Conservation (phyloP, 2,329 filamentous ascomycete species). For the Pseudogymnoascus sp. region DNA sequence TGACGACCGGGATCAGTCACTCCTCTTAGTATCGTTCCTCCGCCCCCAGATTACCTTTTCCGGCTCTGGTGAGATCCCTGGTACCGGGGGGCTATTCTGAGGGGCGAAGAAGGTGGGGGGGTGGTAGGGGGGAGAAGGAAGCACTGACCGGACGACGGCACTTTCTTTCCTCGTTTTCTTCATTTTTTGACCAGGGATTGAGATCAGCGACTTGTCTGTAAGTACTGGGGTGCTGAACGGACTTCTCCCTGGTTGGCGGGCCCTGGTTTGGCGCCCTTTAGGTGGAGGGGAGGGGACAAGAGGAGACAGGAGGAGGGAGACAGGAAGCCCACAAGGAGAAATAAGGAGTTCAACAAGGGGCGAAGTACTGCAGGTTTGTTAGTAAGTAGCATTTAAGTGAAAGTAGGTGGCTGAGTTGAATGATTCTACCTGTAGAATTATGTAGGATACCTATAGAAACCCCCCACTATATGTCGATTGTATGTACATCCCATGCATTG, state of each 20-base stretch:
- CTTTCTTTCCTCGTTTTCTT: background rate
- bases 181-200: background rate
- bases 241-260: conserved; percentile 1
- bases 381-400: background rate
- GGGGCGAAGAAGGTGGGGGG: background rate
- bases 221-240: background rate
- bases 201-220: background rate
- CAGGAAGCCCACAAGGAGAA: background rate
- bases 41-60: conserved; percentile 6
- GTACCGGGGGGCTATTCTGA: background rate
- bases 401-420: background rate
- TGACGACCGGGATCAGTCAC: conserved; percentile 2
- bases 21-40: conserved; percentile 6
- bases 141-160: background rate
- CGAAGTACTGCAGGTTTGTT: background rate
- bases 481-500: background rate
- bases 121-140: background rate
- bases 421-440: background rate
- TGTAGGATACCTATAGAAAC: background rate
- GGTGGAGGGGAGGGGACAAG: background rate
- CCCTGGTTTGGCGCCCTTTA: background rate
- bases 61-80: conserved; percentile 4
- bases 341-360: background rate
- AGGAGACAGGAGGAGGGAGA: background rate
- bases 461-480: background rate